Evolutionary conservation across 1,284 basidiomycete species (phyloP).

Genomic region (Puccinia triticina): DNA sequence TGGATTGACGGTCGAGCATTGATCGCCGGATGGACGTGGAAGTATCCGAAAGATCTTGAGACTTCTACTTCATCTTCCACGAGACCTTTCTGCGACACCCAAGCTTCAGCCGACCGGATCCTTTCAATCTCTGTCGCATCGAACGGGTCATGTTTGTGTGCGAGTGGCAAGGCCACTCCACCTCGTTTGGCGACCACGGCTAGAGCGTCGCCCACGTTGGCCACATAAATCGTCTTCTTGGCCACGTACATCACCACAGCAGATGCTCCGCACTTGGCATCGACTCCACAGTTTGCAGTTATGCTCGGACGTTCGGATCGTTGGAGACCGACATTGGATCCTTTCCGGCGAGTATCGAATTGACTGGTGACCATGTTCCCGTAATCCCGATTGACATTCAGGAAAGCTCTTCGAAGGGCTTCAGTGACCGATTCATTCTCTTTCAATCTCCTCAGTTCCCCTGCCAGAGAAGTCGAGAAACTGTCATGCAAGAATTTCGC

Average conservation of each 20-base stretch:
- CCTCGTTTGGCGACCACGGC: constrained; percentile 81
- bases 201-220: constrained; percentile 85
- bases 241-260: constrained; percentile 85
- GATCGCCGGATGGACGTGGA: constrained; percentile 84
- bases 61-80: constrained; percentile 91
- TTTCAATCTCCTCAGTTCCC: constrained; percentile 67
- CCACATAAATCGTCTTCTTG: constrained; percentile 80
- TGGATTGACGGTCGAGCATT: constrained; percentile 83
- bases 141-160: constrained; percentile 85
- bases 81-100: constrained; percentile 89
- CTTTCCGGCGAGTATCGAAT: constrained; percentile 67
- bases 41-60: constrained; percentile 91
- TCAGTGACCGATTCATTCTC: constrained; percentile 69
- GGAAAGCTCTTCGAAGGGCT: constrained; percentile 81
- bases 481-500: constrained; percentile 78
- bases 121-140: constrained; percentile 80
- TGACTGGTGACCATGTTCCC: constrained; percentile 67
- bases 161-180: constrained; percentile 75
- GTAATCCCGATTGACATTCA: constrained; percentile 75
- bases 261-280: constrained; percentile 72
- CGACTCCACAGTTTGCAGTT: constrained; percentile 52
- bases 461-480: constrained; percentile 69
- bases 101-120: constrained; percentile 89
- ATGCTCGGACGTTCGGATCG: constrained; percentile 59
- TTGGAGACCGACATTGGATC: constrained; percentile 69